Percentiles rank a stretch among this genome's conserved stretches.
These are phyloP conservation scores for Dryadomyces quercivorus DNA, from an alignment of 2,329 filamentous ascomycete genomes.

Conservation along the genomic window DNA sequence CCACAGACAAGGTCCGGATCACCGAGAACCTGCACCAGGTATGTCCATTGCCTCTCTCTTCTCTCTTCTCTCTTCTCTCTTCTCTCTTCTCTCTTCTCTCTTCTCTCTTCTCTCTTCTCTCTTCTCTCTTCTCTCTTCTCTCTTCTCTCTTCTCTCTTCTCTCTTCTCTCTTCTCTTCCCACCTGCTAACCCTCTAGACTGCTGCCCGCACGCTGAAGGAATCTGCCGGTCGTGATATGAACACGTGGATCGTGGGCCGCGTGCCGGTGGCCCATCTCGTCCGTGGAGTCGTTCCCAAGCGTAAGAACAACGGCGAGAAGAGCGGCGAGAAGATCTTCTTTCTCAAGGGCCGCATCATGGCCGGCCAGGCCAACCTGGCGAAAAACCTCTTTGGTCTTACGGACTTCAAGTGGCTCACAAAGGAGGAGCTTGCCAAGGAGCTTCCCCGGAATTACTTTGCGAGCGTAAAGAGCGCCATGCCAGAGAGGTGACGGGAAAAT, in stretches of 20 bases:
- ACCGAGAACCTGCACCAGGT: slow-evolving; percentile 77
- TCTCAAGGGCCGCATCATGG: slow-evolving; percentile 93
- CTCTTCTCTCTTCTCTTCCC: too few relatives aligned
- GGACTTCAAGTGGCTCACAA: slow-evolving; percentile 88
- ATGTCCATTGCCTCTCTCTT: slow-evolving; percentile 11
- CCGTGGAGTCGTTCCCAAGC: slow-evolving; percentile 19
- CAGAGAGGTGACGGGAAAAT: slow-evolving; percentile 44
- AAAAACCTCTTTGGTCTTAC: slow-evolving; percentile 59
- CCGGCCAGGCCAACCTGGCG: slow-evolving; percentile 76
- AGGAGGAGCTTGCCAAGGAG: slow-evolving; percentile 66
- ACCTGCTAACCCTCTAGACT: slow-evolving; percentile 40
- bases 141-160: too few relatives aligned
- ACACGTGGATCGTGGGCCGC: slow-evolving; percentile 93
- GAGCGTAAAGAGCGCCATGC: slow-evolving; percentile 71
- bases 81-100: too few relatives aligned
- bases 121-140: too few relatives aligned
- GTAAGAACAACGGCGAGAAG: slow-evolving; percentile 17
- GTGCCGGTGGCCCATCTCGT: slow-evolving; percentile 75
- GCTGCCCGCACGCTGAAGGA: slow-evolving; percentile 68
- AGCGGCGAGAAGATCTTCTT: slow-evolving; percentile 81
- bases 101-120: too few relatives aligned
- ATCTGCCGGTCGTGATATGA: slow-evolving; percentile 87
- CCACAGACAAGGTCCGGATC: slow-evolving; percentile 53
- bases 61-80: too few relatives aligned
- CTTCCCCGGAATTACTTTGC: slow-evolving; percentile 60